phyloP scores from a whole-genome alignment of 2,329 filamentous ascomycete species.

The Fusarium domesticum region DNA sequence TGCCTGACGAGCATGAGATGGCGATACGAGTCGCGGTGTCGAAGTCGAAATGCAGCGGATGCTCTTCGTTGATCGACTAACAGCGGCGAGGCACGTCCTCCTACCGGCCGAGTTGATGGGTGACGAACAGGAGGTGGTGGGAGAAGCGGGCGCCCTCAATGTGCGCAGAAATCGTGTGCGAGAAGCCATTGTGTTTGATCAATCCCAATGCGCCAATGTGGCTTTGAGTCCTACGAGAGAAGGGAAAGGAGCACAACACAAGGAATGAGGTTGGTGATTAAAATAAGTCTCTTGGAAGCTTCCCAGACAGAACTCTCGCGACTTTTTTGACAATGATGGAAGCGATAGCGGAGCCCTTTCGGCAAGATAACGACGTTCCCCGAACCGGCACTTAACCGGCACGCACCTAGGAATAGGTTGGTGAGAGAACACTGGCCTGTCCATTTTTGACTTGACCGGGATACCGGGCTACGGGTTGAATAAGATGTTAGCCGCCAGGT shows the following conservation, averaged over 20 bases:
- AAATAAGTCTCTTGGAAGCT: background rate
- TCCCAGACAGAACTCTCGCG: background rate
- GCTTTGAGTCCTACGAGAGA: background rate
- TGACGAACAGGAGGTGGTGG: conserved; percentile 8
- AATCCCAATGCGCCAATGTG: no score
- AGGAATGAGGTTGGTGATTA: background rate
- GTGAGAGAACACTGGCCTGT: no score
- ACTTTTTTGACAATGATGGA: conserved; percentile 5
- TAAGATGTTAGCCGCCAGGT: no score
- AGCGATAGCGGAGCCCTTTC: conserved; percentile 22
- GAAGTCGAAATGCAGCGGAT: conserved; percentile 32
- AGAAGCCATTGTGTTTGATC: conserved; percentile 22
- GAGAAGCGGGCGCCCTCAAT: conserved; percentile 18
- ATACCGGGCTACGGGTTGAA: no score
- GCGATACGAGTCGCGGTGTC: conserved; percentile 27
- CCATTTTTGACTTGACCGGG: no score
- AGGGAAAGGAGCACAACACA: background rate
- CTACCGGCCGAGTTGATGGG: conserved; percentile 3
- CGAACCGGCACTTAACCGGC: background rate
- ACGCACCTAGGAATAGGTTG: no score
- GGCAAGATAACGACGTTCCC: background rate
- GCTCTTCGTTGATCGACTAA: conserved; percentile 8
- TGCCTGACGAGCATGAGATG: conserved; percentile 22
- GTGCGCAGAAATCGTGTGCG: conserved; percentile 27
- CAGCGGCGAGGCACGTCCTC: conserved; percentile 13